phyloP scores from a whole-genome alignment of 768 basidiomycete genomes.

The Tricholoma sp. region DNA sequence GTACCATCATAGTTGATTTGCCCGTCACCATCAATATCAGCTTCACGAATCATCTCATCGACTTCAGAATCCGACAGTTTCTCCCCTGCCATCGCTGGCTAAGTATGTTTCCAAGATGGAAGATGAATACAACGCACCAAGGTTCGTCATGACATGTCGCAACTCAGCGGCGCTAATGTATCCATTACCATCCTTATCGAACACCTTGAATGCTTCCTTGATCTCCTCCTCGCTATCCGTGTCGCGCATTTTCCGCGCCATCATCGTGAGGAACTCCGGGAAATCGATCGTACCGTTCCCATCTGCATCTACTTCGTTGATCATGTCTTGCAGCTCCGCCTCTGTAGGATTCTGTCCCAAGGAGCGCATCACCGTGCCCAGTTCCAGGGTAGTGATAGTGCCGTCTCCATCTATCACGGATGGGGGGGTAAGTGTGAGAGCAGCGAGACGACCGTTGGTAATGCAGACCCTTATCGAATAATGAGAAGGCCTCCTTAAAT shows the following conservation, averaged over 20 bases:
- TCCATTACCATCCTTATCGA: conserved; percentile 94
- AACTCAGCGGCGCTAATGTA: conserved; percentile 84
- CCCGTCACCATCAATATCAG: conserved; percentile 92
- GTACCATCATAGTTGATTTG: conserved; percentile 84
- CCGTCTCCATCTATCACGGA: conserved; percentile 76
- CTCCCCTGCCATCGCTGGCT: conserved; percentile 48
- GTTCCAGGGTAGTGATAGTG: conserved; percentile 86
- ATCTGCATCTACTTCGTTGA: conserved; percentile 84
- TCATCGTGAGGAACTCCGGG: conserved; percentile 80
- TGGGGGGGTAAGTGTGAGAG: conserved; percentile 1
- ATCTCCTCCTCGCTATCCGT: conserved; percentile 94
- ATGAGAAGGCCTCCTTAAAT: conserved; percentile 98
- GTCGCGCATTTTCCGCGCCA: conserved; percentile 87
- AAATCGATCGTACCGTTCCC: conserved; percentile 86
- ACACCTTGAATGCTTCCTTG: conserved; percentile 94
- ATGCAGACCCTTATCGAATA: conserved; percentile 87
- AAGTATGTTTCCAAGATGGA: background rate
- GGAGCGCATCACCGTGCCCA: conserved; percentile 92
- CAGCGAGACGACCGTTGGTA: conserved; percentile 5
- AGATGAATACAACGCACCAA: conserved; percentile 49
- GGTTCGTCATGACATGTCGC: conserved; percentile 86
- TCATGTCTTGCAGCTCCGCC: conserved; percentile 90
- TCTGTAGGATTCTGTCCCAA: conserved; percentile 92
- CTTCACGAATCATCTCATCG: conserved; percentile 96
- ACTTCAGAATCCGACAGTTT: conserved; percentile 85